Evolutionary conservation across 805 yeast genomes (phyloP), one percentile per base, ranked within the genome.

Genomic region (Starmerella asiatica): DNA sequence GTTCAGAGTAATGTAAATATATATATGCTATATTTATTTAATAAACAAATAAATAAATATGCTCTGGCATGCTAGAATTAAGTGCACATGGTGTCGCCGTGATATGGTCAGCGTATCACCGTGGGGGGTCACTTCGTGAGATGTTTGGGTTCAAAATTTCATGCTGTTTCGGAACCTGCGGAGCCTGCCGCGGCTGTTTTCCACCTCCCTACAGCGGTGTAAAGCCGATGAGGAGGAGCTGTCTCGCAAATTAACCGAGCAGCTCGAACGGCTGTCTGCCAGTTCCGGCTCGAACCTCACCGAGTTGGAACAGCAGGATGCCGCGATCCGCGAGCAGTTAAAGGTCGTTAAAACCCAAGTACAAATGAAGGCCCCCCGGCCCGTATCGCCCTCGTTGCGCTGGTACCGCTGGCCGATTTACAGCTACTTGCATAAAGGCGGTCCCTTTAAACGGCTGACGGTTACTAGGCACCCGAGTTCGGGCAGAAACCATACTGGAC

Each of bases 361-460:
- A 23, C 70, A 70, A 51, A 68, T 85, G 68, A 83, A 80, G 60
- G 69, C 71, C 45, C 73, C 75, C 53, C 83, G 83, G 51, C 88
- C 91, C 35, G 71, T 75, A 21, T 79, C 91, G 34, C 95, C 95
- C 0, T 86, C 93, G 56, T 61, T 83, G 46, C 72, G 93, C 54
- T 84, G 94, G 84, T 83, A 73, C 67, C 73, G 84, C 53, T 73
- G 76, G 49, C 96, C 97, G 32, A 68, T 85, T 15, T 86, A 86
- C 59, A 79, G 82, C 14, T 81, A 91, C 59, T 65, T 91, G 46
- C 79, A 81, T 71, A 80, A 77, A 56, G 95, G 95, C 8, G 68
- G 77, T 39, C 95, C 97, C 1, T 63, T 79, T 42, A 68, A 69
- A 56, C 75, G 76, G 33, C 68, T 91, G 55, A 88, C 98, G 0